Evolutionary conservation across 225 moss, liverwort and hornwort genomes (phyloP).

Genomic region (Marchantia paleacea): DNA sequence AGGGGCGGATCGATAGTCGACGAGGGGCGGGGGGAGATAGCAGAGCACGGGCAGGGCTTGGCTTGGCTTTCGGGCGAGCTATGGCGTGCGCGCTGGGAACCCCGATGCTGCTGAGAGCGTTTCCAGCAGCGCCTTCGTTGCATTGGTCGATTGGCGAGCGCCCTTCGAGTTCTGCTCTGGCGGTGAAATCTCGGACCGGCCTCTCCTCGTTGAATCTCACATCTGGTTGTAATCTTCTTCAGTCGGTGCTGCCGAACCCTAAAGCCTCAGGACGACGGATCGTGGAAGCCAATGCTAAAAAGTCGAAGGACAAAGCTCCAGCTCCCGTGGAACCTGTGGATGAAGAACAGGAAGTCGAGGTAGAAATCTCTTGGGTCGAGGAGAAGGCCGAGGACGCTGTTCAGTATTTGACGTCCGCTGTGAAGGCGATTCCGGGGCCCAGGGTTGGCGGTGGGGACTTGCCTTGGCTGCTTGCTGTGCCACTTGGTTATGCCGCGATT

Average conservation of each 20-base stretch:
- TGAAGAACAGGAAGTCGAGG: slow-evolving; percentile 64
- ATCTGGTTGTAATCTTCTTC: not conserved
- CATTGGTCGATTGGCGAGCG: not conserved
- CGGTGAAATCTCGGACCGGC: not conserved
- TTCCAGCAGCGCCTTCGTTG: not conserved
- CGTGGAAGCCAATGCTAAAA: slow-evolving; percentile 2
- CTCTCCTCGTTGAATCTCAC: not conserved
- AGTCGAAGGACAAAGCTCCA: slow-evolving; percentile 4
- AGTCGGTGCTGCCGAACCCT: slow-evolving; percentile 3
- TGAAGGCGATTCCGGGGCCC: slow-evolving; percentile 80
- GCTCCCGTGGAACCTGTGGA: slow-evolving; percentile 2
- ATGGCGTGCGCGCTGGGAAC: slow-evolving; percentile 18
- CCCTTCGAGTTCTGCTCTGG: not conserved
- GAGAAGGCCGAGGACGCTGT: slow-evolving; percentile 88
- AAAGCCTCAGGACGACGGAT: not conserved
- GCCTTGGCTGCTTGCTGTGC: slow-evolving; percentile 87
- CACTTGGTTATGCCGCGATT: slow-evolving; percentile 70
- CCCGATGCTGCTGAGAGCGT: slow-evolving; percentile 2
- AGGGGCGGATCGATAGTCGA: too few relatives aligned
- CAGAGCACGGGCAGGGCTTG: too few relatives aligned
- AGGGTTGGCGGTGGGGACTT: slow-evolving; percentile 64
- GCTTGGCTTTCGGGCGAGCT: not conserved
- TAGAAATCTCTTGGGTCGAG: slow-evolving; percentile 88
- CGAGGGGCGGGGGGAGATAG: too few relatives aligned
- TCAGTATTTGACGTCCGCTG: slow-evolving; percentile 50